These are phyloP conservation scores for Cornus florida DNA, from an alignment of 148 eudicot genomes.

Conservation along the genomic window DNA sequence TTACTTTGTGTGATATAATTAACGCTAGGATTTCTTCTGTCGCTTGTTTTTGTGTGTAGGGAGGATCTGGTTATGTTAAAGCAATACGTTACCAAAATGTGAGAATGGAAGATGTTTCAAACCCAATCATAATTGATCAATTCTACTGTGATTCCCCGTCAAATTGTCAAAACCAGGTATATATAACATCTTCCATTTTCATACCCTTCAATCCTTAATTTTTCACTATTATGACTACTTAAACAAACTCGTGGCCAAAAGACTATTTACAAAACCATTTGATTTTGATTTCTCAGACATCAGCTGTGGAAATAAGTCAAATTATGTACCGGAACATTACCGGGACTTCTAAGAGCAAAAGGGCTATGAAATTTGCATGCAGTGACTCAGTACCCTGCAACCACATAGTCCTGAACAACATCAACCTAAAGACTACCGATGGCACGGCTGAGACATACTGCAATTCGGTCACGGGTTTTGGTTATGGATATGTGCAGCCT, in stretches of 20 bases:
- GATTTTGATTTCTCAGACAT: constrained; percentile 36
- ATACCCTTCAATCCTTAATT: too few species aligned
- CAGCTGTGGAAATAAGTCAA: constrained; percentile 83
- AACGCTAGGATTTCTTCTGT: too few species aligned
- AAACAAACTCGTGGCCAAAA: too few species aligned
- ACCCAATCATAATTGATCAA: constrained; percentile 92
- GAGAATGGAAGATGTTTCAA: constrained; percentile 77
- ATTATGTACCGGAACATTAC: constrained; percentile 76
- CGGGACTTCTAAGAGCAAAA: constrained; percentile 71
- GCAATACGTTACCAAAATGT: constrained; percentile 73
- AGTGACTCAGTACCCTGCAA: constrained; percentile 82
- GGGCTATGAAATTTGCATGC: constrained; percentile 88
- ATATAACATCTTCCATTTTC: too few species aligned
- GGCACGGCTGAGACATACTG: constrained; percentile 73
- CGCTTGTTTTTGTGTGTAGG: constrained; percentile 39
- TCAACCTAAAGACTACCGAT: constrained; percentile 57
- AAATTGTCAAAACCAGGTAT: constrained; percentile 75
- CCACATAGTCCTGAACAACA: constrained; percentile 67
- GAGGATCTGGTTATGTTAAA: constrained; percentile 87
- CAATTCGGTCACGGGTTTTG: constrained; percentile 69
- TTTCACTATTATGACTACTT: not conserved
- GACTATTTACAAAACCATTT: not conserved
- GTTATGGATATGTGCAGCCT: constrained; percentile 62
- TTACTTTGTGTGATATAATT: too few species aligned
- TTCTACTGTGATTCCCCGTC: constrained; percentile 89